Base-by-base conservation (phyloP, 257 asterid genomes). In the Nicotiana noctiflora region DNA sequence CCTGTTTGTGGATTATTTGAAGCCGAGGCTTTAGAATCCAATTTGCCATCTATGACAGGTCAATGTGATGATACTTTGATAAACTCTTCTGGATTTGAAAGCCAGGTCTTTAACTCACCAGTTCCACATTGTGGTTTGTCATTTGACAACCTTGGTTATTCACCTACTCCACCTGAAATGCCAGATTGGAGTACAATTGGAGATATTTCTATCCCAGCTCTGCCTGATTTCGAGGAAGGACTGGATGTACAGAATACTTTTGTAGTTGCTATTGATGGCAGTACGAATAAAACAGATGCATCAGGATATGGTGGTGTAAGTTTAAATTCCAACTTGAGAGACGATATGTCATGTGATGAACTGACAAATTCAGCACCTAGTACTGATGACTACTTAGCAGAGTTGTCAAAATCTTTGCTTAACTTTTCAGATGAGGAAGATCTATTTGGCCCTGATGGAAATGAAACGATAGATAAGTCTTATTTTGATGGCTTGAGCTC, bases 401-500 rank as follows among this genome's bases (percentile, higher is more conserved):
- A 83, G 57, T 65, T 91, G 40, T 74, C 79, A 15, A 81, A 81
- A 62, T 82, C 87, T 80, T 79, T 89, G 82, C 85, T 90, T 51
- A 85, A 88, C 82, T 86, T 85, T 12, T 31, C 88, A 15, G 64
- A 80, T 51, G 92, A 90, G 61, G 96, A 91, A n/a, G 89, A 84
- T 37, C 84, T 80, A 40, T 86, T 68, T 80, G 90, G 84, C 53
- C 81, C 83, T 81, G 87, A 84, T 75, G 93, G 76, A 68, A 85
- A 82, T 40, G 92, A 87, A 59, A 32, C 83, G 8, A 83, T 88
- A 8, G 91, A 88, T 77, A 85, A 83, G 60, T 85, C 89, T 65
- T 90, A 91, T 84, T 83, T 88, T 21, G 96, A 90, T 49, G 75
- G 76, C 34, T 86, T 87, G 64, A 87, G 88, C 80, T 88, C 92